Evolutionary conservation across 2,329 filamentous ascomycete species (phyloP).

Genomic region (Colletotrichum graminicola): DNA sequence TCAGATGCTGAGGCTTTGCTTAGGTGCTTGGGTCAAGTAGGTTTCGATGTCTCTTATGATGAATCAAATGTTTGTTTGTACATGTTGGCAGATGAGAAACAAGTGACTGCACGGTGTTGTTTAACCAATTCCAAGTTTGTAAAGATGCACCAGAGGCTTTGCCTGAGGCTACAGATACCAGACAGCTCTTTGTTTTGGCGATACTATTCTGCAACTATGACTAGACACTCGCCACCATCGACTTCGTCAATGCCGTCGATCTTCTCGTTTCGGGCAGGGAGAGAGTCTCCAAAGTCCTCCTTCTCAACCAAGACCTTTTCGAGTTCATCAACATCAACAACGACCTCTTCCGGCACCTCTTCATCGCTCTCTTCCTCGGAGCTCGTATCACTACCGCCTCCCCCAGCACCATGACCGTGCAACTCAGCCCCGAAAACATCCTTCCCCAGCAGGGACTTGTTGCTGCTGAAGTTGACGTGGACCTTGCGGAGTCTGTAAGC

Average conservation of each 20-base stretch:
- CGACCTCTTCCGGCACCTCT: constrained; percentile 1
- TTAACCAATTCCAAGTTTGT: background rate
- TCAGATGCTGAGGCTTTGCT: background rate
- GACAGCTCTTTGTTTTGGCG: background rate
- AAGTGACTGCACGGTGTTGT: background rate
- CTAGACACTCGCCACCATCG: constrained; percentile 9
- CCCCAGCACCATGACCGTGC: background rate
- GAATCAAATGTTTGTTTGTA: background rate
- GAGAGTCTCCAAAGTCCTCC: constrained; percentile 14
- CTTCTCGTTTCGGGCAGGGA: constrained; percentile 7
- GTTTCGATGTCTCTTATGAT: background rate
- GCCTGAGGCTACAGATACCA: background rate
- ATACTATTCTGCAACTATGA: constrained; percentile 7
- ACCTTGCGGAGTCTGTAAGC: background rate
- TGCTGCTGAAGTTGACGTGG: constrained; percentile 4
- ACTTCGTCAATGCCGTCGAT: constrained; percentile 8
- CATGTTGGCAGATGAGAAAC: background rate
- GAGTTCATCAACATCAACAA: constrained; percentile 10
- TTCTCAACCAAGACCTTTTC: constrained; percentile 11
- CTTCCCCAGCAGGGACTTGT: constrained; percentile 8
- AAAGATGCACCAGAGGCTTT: background rate
- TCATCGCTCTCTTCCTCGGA: constrained; percentile 12
- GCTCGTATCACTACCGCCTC: background rate
- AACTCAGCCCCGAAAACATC: constrained; percentile 9
- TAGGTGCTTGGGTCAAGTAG: background rate